A percentile compares a stretch with the other conserved stretches of the same genome.
Evolutionary conservation across 1,284 basidiomycete species (phyloP).

Genomic region (Termitomyces sp.): DNA sequence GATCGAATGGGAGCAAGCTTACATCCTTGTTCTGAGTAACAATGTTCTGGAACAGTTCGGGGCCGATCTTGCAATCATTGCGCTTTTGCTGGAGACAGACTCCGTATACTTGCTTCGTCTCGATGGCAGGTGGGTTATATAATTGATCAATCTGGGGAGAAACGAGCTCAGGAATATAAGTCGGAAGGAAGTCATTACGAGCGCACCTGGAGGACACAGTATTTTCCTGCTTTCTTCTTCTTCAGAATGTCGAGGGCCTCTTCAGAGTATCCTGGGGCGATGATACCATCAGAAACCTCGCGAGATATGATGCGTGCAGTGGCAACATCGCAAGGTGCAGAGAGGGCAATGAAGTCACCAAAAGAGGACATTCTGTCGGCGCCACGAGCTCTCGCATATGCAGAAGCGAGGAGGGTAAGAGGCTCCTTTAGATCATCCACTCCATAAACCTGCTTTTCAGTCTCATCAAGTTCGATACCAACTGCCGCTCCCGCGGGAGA

Average conservation of each 20-base stretch:
- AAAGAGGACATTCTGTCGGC: slow-evolving; percentile 99
- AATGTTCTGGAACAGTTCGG: slow-evolving; percentile 79
- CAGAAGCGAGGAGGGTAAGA: slow-evolving; percentile 85
- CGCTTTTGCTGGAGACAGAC: slow-evolving; percentile 88
- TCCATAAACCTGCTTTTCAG: slow-evolving; percentile 93
- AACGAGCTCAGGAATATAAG: slow-evolving; percentile 2
- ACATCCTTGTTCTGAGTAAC: slow-evolving; percentile 88
- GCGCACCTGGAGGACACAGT: slow-evolving; percentile 88
- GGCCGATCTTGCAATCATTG: slow-evolving; percentile 89
- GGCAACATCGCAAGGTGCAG: slow-evolving; percentile 86
- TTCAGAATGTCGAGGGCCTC: slow-evolving; percentile 88
- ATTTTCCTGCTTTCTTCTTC: slow-evolving; percentile 99
- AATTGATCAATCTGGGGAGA: slow-evolving; percentile 73
- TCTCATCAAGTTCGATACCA: slow-evolving; percentile 78
- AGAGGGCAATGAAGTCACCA: slow-evolving; percentile 97
- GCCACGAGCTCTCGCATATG: slow-evolving; percentile 94
- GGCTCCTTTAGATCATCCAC: slow-evolving; percentile 92
- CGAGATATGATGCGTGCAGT: slow-evolving; percentile 96
- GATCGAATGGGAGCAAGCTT: slow-evolving; percentile 17
- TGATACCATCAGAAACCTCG: slow-evolving; percentile 97
- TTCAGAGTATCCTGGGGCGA: slow-evolving; percentile 88
- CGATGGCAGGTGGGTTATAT: slow-evolving; percentile 73
- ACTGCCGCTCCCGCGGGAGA: slow-evolving; percentile 97
- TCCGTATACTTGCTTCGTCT: slow-evolving; percentile 96
- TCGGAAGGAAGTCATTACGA: neutral